These are phyloP conservation scores for Chrysoporthe cubensis DNA, from an alignment of 2,329 filamentous ascomycete species.

Conservation along the genomic window DNA sequence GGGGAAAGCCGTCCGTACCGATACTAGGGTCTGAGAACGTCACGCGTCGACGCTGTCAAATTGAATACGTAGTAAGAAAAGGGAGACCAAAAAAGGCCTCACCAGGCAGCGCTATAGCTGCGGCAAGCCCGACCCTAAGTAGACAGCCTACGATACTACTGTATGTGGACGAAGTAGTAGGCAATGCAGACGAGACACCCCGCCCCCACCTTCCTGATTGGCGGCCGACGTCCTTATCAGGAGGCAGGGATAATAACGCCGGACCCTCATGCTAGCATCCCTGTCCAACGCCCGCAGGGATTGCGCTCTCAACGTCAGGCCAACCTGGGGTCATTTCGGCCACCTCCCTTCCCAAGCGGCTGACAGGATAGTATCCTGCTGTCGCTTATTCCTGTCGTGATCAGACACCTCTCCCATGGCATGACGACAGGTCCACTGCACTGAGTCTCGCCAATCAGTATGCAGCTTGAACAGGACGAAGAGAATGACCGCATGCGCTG, in stretches of 20 bases:
- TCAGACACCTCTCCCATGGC: no score
- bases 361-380: no score
- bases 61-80: no score
- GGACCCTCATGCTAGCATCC: background rate
- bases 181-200: background rate
- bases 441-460: no score
- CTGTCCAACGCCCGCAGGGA: background rate
- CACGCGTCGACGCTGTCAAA: background rate
- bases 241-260: background rate
- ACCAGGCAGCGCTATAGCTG: background rate
- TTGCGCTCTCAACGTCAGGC: background rate
- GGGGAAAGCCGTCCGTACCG: background rate
- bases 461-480: no score
- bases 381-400: no score
- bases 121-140: background rate
- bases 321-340: background rate
- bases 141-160: no score
- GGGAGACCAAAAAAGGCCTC: background rate
- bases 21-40: background rate
- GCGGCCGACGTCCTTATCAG: background rate
- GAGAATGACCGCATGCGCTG: background rate
- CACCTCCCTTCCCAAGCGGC: no score
- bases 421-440: no score
- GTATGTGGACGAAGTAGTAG: background rate
- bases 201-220: conserved; percentile 5